Evolutionary conservation across 768 basidiomycete genomes (phyloP).

Genomic region (Termitomyces sp.): DNA sequence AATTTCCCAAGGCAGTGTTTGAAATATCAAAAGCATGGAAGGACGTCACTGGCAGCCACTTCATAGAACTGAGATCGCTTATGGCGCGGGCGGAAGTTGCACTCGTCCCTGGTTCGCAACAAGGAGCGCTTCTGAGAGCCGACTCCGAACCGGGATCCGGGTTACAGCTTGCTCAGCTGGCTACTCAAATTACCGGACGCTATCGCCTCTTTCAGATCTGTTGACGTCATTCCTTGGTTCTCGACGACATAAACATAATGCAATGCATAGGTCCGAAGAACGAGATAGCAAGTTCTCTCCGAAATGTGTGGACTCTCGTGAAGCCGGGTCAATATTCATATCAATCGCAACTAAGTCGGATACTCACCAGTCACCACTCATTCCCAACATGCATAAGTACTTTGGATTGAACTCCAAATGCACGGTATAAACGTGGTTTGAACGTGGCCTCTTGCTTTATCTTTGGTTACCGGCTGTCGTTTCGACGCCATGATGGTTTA

Average conservation of each 20-base stretch:
- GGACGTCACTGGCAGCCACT: too few species aligned
- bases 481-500: neutral
- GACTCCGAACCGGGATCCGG: too few species aligned
- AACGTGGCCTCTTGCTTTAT: too few species aligned
- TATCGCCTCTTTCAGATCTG: neutral
- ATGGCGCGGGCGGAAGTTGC: neutral
- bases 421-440: neutral
- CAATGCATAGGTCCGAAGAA: too few species aligned
- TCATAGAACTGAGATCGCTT: neutral
- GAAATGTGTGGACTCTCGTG: neutral
- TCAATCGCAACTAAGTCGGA: neutral
- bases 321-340: neutral
- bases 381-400: neutral
- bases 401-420: neutral
- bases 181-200: conserved; percentile 6
- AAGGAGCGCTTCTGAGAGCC: too few species aligned
- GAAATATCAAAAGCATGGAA: neutral
- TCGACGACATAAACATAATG: too few species aligned
- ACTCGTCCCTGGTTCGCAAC: conserved; percentile 3
- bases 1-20: conserved; percentile 25
- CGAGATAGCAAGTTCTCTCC: too few species aligned
- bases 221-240: neutral
- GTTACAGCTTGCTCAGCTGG: too few species aligned
- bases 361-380: neutral
- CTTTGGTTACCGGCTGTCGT: neutral